phyloP scores from a whole-genome alignment of 1,139 yeast genomes.

The Taphrina populina region DNA sequence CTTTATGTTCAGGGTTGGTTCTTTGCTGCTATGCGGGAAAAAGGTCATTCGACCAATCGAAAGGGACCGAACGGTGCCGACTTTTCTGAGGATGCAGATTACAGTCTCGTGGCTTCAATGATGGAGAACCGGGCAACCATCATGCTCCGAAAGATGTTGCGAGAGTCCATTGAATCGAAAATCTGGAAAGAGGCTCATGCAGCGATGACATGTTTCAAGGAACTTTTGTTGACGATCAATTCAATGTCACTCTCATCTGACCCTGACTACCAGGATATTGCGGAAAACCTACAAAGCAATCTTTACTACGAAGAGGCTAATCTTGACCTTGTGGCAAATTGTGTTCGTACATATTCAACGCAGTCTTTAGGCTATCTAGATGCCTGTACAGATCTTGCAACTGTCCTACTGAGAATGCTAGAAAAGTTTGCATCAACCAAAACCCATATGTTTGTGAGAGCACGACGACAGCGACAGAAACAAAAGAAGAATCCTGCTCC shows the following conservation, averaged over 20 bases:
- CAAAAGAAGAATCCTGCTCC: constrained; percentile 5
- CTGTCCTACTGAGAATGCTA: constrained; percentile 64
- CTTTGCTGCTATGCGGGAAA: constrained; percentile 47
- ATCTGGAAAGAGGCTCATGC: constrained; percentile 66
- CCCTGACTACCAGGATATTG: constrained; percentile 51
- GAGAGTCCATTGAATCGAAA: constrained; percentile 52
- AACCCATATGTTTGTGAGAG: constrained; percentile 40
- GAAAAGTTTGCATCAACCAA: constrained; percentile 67
- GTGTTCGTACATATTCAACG: constrained; percentile 68
- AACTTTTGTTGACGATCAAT: constrained; percentile 50
- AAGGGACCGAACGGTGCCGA: constrained; percentile 28
- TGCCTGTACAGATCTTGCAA: constrained; percentile 65
- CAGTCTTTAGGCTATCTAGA: constrained; percentile 46
- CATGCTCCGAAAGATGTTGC: constrained; percentile 57
- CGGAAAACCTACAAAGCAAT: constrained; percentile 55
- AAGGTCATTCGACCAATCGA: constrained; percentile 42
- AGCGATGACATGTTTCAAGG: constrained; percentile 66
- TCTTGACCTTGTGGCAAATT: constrained; percentile 56
- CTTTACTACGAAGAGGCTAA: constrained; percentile 67
- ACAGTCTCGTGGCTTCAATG: constrained; percentile 65
- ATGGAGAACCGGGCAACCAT: constrained; percentile 66
- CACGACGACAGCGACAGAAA: constrained; percentile 43
- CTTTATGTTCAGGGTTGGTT: constrained; percentile 74
- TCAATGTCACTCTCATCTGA: constrained; percentile 43
- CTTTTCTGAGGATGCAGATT: constrained; percentile 47